Evolutionary conservation across 768 basidiomycete species (phyloP).

Genomic region (Gymnopilus dilepis): DNA sequence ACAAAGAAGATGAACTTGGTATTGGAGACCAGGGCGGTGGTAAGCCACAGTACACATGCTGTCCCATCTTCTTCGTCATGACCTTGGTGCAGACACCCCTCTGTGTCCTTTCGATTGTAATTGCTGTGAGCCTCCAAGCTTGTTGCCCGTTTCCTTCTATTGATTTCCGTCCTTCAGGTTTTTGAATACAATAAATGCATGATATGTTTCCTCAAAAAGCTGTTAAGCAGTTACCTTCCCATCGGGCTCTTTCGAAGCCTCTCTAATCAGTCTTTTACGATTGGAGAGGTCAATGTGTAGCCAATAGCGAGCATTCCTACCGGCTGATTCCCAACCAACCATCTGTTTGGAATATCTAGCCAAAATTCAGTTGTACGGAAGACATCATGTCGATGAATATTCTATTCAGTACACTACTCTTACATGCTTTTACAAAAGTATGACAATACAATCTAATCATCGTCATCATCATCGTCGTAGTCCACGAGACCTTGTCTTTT

Average conservation of each 20-base stretch:
- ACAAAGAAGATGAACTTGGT: constrained; percentile 84
- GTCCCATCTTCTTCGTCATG: constrained; percentile 29
- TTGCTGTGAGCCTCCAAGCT: constrained; percentile 63
- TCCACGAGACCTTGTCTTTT: constrained; percentile 57
- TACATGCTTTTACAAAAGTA: not conserved
- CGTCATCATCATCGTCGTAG: constrained; percentile 49
- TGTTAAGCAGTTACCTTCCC: not conserved
- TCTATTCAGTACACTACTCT: not conserved
- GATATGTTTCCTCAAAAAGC: constrained; percentile 4
- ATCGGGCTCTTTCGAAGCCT: constrained; percentile 56
- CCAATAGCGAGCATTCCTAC: constrained; percentile 36
- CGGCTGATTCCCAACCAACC: constrained; percentile 18
- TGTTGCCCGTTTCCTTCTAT: not conserved
- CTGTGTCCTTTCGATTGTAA: constrained; percentile 90
- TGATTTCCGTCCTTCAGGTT: constrained; percentile 20
- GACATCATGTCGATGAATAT: constrained; percentile 19
- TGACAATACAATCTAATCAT: constrained; percentile 1
- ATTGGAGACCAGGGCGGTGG: constrained; percentile 74
- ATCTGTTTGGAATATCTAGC: constrained; percentile 22
- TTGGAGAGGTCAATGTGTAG: constrained; percentile 42
- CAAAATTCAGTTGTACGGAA: constrained; percentile 22
- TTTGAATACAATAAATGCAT: constrained; percentile 22
- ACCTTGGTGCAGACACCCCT: constrained; percentile 64
- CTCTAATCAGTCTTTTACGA: constrained; percentile 34
- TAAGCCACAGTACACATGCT: constrained; percentile 38